phyloP scores from a whole-genome alignment of 768 basidiomycete genomes.

The Boletus sp. region DNA sequence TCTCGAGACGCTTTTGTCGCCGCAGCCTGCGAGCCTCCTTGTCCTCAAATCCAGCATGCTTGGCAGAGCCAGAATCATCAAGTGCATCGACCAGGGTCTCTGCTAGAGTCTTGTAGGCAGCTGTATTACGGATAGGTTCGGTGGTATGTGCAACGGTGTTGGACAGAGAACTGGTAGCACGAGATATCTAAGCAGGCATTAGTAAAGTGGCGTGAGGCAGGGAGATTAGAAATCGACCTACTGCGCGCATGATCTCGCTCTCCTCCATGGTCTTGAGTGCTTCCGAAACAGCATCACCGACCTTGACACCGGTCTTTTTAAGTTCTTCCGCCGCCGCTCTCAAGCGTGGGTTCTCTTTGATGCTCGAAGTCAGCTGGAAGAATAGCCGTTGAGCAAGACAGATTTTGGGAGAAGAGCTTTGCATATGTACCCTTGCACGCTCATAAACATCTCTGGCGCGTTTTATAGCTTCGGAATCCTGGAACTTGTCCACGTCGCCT shows the following conservation, averaged over 20 bases:
- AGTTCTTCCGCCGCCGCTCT: slow-evolving; percentile 93
- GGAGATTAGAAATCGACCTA: slow-evolving; percentile 38
- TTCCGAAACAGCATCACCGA: slow-evolving; percentile 91
- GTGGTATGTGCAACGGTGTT: slow-evolving; percentile 85
- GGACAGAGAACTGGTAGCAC: slow-evolving; percentile 83
- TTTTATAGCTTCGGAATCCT: slow-evolving; percentile 97
- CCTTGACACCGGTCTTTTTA: slow-evolving; percentile 82
- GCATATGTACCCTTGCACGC: slow-evolving; percentile 74
- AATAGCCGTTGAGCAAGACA: slow-evolving; percentile 4
- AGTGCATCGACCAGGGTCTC: slow-evolving; percentile 90
- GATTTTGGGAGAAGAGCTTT: background rate
- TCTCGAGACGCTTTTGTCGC: slow-evolving; percentile 76
- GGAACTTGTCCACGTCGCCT: slow-evolving; percentile 95
- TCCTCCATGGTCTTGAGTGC: slow-evolving; percentile 94
- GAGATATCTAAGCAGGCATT: slow-evolving; percentile 59
- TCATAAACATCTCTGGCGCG: slow-evolving; percentile 90
- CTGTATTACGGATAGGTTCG: slow-evolving; percentile 95
- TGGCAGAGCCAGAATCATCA: slow-evolving; percentile 90
- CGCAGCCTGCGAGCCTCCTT: slow-evolving; percentile 84
- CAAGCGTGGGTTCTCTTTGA: slow-evolving; percentile 92
- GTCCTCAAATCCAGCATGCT: slow-evolving; percentile 95
- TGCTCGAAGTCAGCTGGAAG: slow-evolving; percentile 80
- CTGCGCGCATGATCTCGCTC: slow-evolving; percentile 85
- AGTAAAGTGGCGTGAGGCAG: background rate
- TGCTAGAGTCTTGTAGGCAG: slow-evolving; percentile 87